Base-by-base conservation (phyloP, 1,139 yeast genomes). In the Yarrowia galli region DNA sequence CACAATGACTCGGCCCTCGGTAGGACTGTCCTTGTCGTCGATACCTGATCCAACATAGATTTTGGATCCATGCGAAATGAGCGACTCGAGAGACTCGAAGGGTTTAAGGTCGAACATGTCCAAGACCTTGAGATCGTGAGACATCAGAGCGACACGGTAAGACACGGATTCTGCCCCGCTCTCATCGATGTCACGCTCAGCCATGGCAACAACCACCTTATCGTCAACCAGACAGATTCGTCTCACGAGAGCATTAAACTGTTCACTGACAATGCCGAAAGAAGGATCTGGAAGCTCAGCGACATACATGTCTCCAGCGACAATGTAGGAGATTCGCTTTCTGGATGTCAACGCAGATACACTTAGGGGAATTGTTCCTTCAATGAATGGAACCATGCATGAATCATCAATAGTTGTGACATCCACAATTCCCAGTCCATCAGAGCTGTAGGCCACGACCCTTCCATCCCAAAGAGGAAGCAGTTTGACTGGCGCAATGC, bases 21-120 rank as follows among this genome's bases (percentile, higher is more conserved):
- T 61, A 10, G 66, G 66, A 9, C 43, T 35, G 9, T 61, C 66
- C 20, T 61, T 48, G n/a, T 46, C 66, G 36, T 61, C 66, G 16
- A 61, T 25, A 3, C 66, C 66, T 0, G 66, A 23, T 25, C 66
- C 66, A 32, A 61, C 56, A 28, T 36, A 61, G 18, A 61, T 18
- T 15, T n/a, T 35, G 8, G 46, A 22, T 1, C 46, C 43, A 15
- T 46, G 23, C 2, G 56, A 46, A n/a, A 46, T 48, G 3, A 61
- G n/a, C 12, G 56, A 61, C 40, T 61, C 66, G 4, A 61, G 56
- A 8, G 66, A 61, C 38, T 61, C 66, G 15, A 36, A 46, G 8
- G 56, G 56, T 2, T 46, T 25, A 18, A 61, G 15, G 9, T 46
- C 66, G 18, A 61, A 48, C 36, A 40, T 61, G 18, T 61, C 46